These are phyloP conservation scores for Ceratocystis cubensis DNA, from an alignment of 2,329 filamentous ascomycete genomes.

Conservation along the genomic window DNA sequence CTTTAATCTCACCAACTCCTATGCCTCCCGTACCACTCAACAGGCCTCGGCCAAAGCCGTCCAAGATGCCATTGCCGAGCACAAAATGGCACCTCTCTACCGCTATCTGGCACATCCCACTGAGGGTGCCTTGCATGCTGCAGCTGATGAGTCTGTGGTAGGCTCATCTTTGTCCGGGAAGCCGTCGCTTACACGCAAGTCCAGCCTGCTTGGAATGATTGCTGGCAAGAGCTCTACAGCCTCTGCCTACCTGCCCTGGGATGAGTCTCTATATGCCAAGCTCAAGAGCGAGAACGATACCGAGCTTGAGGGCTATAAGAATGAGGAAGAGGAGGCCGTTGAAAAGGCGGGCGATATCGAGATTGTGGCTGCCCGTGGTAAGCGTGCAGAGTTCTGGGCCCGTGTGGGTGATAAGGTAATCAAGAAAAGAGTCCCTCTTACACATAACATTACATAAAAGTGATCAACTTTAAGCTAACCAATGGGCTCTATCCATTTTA, in stretches of 20 bases:
- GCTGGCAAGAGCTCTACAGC: conserved; percentile 54
- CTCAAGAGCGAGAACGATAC: conserved; percentile 65
- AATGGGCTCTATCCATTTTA: conserved; percentile 28
- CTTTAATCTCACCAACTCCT: conserved; percentile 74
- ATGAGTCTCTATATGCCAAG: conserved; percentile 72
- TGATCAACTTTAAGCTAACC: background rate
- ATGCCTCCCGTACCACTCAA: conserved; percentile 52
- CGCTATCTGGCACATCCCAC: conserved; percentile 69
- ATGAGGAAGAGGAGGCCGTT: conserved; percentile 83
- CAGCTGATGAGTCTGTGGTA: conserved; percentile 36
- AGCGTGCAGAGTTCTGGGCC: conserved; percentile 92
- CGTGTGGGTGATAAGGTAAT: conserved; percentile 87
- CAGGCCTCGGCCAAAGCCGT: conserved; percentile 60
- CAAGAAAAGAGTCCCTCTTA: background rate
- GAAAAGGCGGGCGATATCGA: conserved; percentile 96
- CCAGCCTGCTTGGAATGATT: conserved; percentile 60
- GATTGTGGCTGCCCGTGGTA: conserved; percentile 80
- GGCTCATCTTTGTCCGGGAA: conserved; percentile 31
- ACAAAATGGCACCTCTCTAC: conserved; percentile 83
- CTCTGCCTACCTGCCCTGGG: conserved; percentile 68
- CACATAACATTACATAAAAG: too few relatives aligned
- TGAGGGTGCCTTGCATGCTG: conserved; percentile 67
- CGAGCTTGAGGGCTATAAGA: conserved; percentile 64
- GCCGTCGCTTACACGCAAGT: conserved; percentile 49
- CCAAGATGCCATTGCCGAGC: conserved; percentile 68